Evolutionary conservation across 2,329 filamentous ascomycete species (phyloP).

Genomic region (Monilinia polystroma): DNA sequence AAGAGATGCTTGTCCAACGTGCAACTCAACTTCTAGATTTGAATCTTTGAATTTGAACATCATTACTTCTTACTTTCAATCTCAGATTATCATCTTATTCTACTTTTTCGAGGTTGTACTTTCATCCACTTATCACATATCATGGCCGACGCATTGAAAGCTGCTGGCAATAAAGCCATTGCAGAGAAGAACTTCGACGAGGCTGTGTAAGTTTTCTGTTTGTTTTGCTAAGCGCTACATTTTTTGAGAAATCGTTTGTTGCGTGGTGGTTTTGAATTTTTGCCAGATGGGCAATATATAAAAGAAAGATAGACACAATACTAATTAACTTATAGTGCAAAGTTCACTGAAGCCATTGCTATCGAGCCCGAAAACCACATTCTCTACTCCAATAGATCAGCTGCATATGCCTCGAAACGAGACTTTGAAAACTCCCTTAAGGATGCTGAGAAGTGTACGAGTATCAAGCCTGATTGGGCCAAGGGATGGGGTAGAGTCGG

Average conservation of each 20-base stretch:
- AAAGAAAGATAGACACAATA: constrained; percentile 20
- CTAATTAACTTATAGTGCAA: constrained; percentile 60
- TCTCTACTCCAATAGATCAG: constrained; percentile 96
- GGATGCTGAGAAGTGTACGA: constrained; percentile 89
- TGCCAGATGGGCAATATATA: not conserved
- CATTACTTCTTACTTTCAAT: not conserved
- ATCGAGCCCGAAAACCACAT: constrained; percentile 90
- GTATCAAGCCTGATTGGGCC: constrained; percentile 96
- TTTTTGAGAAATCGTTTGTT: not conserved
- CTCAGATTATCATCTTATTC: not conserved
- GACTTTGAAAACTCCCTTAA: constrained; percentile 81
- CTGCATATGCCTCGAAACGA: constrained; percentile 80
- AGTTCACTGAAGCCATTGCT: constrained; percentile 91
- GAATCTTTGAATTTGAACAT: constrained; percentile 1
- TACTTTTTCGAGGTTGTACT: not conserved
- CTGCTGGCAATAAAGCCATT: constrained; percentile 98
- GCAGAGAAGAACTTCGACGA: constrained; percentile 95
- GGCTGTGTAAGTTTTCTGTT: constrained; percentile 71
- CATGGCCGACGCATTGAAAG: constrained; percentile 71
- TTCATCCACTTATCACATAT: constrained; percentile 7
- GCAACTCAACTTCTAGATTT: not conserved
- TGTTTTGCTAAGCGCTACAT: constrained; percentile 22
- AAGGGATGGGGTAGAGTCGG: constrained; percentile 96
- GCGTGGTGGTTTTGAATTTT: not conserved
- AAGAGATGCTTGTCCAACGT: constrained; percentile 12